phyloP scores from a whole-genome alignment of 208 protist genomes.

The Trypanosoma mega region DNA sequence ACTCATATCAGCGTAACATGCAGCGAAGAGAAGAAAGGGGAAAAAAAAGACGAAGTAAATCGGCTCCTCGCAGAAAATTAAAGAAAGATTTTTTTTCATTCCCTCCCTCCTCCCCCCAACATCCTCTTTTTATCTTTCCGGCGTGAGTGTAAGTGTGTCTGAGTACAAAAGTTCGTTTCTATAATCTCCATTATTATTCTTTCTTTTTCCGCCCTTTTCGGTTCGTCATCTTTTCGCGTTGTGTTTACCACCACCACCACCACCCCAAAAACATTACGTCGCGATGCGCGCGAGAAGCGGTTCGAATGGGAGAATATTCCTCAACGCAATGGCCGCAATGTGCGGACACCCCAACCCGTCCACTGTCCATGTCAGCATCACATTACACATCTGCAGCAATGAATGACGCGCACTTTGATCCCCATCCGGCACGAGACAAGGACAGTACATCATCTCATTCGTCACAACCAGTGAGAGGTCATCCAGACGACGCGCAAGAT shows the following conservation, averaged over 20 bases:
- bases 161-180: no score
- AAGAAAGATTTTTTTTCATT: no score
- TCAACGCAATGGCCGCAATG: conserved; percentile 61
- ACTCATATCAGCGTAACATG: no score
- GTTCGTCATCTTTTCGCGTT: neutral
- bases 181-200: no score
- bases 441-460: conserved; percentile 90
- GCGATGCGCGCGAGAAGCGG: conserved; percentile 71
- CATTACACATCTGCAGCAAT: conserved; percentile 56
- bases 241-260: neutral
- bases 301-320: conserved; percentile 68
- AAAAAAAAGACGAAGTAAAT: no score
- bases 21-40: no score
- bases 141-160: no score
- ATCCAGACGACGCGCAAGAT: conserved; percentile 47
- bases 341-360: conserved; percentile 75
- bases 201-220: neutral
- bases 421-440: conserved; percentile 35
- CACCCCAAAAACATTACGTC: conserved; percentile 12
- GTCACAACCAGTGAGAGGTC: conserved; percentile 68
- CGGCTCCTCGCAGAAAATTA: no score
- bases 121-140: no score
- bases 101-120: no score
- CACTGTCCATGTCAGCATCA: conserved; percentile 62
- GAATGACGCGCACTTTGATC: conserved; percentile 14